Percentiles rank a stretch among this genome's conserved stretches.
phyloP scores from a whole-genome alignment of 106 monocot species.

The Phalaenopsis aphrodite region DNA sequence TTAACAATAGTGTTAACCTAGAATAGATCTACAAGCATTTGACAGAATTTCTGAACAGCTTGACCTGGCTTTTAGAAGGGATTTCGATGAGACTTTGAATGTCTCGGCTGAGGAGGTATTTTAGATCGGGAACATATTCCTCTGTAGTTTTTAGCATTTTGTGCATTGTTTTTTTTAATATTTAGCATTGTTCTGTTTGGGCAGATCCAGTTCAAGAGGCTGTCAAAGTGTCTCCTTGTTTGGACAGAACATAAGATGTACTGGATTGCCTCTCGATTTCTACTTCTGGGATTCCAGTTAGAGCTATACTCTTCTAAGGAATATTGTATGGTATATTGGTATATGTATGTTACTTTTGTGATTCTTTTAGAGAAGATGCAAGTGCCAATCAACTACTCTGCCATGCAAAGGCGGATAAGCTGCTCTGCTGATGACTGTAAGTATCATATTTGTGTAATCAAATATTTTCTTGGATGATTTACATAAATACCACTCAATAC shows the following conservation, averaged over 20 bases:
- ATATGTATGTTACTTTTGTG: conserved; percentile 68
- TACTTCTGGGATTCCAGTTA: conserved; percentile 83
- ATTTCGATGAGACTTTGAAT: conserved; percentile 40
- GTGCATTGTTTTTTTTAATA: conserved; percentile 1
- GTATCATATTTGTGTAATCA: conserved; percentile 9
- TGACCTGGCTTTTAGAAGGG: conserved; percentile 66
- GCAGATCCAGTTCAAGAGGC: conserved; percentile 52
- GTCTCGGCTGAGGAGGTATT: conserved; percentile 47
- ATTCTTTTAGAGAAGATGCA: conserved; percentile 76
- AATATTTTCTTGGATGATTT: too few species aligned
- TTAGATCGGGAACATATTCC: conserved; percentile 1
- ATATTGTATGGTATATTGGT: conserved; percentile 99
- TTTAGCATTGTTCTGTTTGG: conserved; percentile 6
- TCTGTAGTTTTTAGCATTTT: neutral
- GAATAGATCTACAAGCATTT: conserved; percentile 2
- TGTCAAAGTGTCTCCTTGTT: conserved; percentile 58
- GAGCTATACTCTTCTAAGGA: conserved; percentile 78
- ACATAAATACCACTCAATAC: too few species aligned
- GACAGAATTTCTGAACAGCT: conserved; percentile 43
- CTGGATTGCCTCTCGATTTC: conserved; percentile 94
- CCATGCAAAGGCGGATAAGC: conserved; percentile 38
- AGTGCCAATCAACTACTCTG: conserved; percentile 25
- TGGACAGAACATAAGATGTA: conserved; percentile 84
- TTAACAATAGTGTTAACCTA: neutral
- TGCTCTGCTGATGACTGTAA: conserved; percentile 26